These are phyloP conservation scores for Trichoderma citrinoviride DNA, from an alignment of 2,329 filamentous ascomycete species.

Conservation along the genomic window DNA sequence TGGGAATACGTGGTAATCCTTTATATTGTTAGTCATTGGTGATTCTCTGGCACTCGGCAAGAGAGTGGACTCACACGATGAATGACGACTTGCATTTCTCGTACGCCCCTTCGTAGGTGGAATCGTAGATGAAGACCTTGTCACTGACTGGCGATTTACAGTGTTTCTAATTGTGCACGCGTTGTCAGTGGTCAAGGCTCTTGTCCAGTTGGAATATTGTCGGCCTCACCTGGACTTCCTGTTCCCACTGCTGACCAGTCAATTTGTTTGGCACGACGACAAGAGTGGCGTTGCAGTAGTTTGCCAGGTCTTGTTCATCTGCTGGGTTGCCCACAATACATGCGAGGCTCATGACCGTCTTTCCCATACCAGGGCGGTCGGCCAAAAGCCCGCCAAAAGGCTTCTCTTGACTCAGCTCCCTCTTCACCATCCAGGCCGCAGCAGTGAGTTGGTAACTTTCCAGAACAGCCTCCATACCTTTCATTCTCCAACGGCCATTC, in stretches of 20 bases:
- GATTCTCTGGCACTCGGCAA: fast-evolving
- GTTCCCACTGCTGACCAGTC: slow-evolving; percentile 31
- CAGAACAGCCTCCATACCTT: slow-evolving; percentile 32
- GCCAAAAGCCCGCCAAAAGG: slow-evolving; percentile 43
- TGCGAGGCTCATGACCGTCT: slow-evolving; percentile 71
- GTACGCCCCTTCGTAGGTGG: too few relatives aligned
- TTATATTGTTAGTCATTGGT: not conserved
- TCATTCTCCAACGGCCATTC: slow-evolving; percentile 20
- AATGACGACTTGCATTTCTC: not conserved
- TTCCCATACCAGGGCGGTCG: slow-evolving; percentile 64
- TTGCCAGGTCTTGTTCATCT: slow-evolving; percentile 34
- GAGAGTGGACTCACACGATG: slow-evolving; percentile 1
- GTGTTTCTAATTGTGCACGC: not conserved
- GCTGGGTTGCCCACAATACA: slow-evolving; percentile 1
- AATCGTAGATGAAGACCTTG: not conserved
- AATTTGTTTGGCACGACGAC: slow-evolving; percentile 34
- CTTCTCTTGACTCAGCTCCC: slow-evolving; percentile 40
- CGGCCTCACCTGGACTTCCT: not conserved
- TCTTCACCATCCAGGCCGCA: slow-evolving; percentile 51
- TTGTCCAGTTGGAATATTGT: too few relatives aligned
- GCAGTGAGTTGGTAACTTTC: slow-evolving; percentile 52
- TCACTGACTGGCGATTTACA: not conserved
- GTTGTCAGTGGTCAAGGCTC: too few relatives aligned
- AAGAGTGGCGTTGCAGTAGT: slow-evolving; percentile 39
- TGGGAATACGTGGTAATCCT: slow-evolving; percentile 35